phyloP scores from a whole-genome alignment of 352 stramenopile genomes.

The Globisporangium paddicum region DNA sequence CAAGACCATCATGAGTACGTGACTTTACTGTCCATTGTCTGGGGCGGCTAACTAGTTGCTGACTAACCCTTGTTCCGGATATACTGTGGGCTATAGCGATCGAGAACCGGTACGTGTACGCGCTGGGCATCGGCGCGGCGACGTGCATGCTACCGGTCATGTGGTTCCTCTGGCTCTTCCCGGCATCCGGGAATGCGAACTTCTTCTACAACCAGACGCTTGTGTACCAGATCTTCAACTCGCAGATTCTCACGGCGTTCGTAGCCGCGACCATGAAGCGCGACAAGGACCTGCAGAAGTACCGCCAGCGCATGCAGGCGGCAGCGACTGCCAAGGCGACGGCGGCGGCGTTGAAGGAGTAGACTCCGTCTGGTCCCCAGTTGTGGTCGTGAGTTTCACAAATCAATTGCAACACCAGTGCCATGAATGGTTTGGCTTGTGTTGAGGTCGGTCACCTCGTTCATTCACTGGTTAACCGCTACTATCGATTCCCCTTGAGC shows the following conservation, averaged over 20 bases:
- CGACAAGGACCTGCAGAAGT: conserved; percentile 76
- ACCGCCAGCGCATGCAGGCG: conserved; percentile 20
- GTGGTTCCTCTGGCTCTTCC: conserved; percentile 87
- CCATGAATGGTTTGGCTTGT: background rate
- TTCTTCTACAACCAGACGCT: conserved; percentile 89
- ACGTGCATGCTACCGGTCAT: conserved; percentile 80
- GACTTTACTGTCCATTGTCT: background rate
- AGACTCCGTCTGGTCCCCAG: too few relatives aligned
- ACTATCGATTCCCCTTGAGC: conserved; percentile 37
- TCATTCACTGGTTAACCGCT: background rate
- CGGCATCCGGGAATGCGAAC: conserved; percentile 82
- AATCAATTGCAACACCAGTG: too few relatives aligned
- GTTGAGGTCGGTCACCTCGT: background rate
- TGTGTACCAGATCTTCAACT: conserved; percentile 84
- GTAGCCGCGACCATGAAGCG: conserved; percentile 76
- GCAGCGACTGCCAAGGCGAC: background rate
- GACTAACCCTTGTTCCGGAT: background rate
- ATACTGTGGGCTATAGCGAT: conserved; percentile 39
- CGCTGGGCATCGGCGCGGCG: conserved; percentile 55
- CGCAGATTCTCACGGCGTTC: conserved; percentile 72
- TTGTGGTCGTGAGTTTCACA: too few relatives aligned
- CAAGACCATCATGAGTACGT: conserved; percentile 73
- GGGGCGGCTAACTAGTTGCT: background rate
- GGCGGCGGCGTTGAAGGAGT: background rate
- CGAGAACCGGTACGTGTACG: conserved; percentile 72